Evolutionary conservation across 768 basidiomycete species (phyloP), one percentile per base, ranked within the genome.

Genomic region (Psilocybe subaeruginosa): DNA sequence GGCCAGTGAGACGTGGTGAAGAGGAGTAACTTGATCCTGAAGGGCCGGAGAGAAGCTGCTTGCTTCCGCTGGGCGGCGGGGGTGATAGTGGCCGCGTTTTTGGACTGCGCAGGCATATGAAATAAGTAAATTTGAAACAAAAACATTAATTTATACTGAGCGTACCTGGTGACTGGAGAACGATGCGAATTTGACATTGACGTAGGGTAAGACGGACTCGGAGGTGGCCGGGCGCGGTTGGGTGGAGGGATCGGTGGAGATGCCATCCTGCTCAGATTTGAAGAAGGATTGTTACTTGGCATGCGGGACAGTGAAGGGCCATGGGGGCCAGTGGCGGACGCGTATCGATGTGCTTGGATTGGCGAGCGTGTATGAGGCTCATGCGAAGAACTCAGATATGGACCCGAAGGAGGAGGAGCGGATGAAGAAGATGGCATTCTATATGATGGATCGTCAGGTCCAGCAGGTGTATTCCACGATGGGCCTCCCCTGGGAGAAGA

Each of bases 291-390:
- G 73, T 67, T 65, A 76, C 64, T 61, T 72, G 67, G 66, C 64
- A 60, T 68, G 58, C 49, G 69, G 63, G 31, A 68, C 60, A 70
- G 61, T 69, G 69, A 64, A 62, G 68, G 66, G 33, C 50, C 68
- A 59, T 57, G 69, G 58, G 56, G 63, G 12, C 66, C 52, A 37
- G 62, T 39, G 55, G 66, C 65, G 8, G 68, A 29, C 12, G 68
- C 60, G 58, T 67, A 74, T 35, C 73, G 66, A 64, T 80, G 82
- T 7, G 74, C 74, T 65, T 80, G 81, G 53, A 73, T 72, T 2
- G 82, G 80, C 3, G 84, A 84, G 37, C 77, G 77, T 4, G 70
- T 64, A 41, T 74, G 68, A 6, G 59, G 61, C 37, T 77, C 76
- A 58, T 70, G 71, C 16, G 62, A 61, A 47, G 75, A 60, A 14